Conservation (phyloP, 768 basidiomycete genomes). For the Baorangia bicolor region DNA sequence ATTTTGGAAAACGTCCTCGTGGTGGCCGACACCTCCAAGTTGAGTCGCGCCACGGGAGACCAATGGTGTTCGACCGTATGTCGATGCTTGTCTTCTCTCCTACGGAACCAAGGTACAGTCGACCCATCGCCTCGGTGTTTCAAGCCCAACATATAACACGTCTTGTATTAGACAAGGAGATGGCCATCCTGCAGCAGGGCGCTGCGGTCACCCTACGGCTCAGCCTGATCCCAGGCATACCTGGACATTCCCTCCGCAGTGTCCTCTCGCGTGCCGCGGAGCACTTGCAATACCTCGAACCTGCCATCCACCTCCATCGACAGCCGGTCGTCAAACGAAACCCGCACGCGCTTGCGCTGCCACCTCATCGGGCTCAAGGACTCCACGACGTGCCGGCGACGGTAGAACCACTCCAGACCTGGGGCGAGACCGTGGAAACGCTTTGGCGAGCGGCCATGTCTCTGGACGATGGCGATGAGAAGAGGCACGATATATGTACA, state of each 20-base stretch:
- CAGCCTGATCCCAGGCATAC: slow-evolving; percentile 32
- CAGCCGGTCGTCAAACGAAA: background rate
- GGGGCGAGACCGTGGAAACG: slow-evolving; percentile 52
- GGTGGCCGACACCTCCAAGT: slow-evolving; percentile 46
- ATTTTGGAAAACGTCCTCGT: slow-evolving; percentile 64
- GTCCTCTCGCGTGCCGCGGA: slow-evolving; percentile 33
- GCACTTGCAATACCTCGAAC: slow-evolving; percentile 33
- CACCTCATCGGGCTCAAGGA: slow-evolving; percentile 36
- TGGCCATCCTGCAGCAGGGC: slow-evolving; percentile 22
- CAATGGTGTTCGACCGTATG: slow-evolving; percentile 60
- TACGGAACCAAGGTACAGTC: slow-evolving; percentile 14
- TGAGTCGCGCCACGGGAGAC: slow-evolving; percentile 53
- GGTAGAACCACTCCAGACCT: slow-evolving; percentile 36
- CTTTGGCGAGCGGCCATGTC: slow-evolving; percentile 37
- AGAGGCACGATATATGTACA: no score
- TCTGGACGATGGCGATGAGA: slow-evolving; percentile 6
- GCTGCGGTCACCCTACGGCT: slow-evolving; percentile 38
- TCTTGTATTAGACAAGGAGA: slow-evolving; percentile 17
- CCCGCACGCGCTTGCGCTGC: slow-evolving; percentile 14
- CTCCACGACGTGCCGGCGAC: slow-evolving; percentile 38
- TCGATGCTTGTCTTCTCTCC: slow-evolving; percentile 43
- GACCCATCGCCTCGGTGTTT: background rate
- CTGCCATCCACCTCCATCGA: slow-evolving; percentile 3
- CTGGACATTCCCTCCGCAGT: slow-evolving; percentile 24
- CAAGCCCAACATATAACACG: no score